Percentiles rank a stretch among this genome's conserved stretches.
phyloP scores from a whole-genome alignment of 2,329 filamentous ascomycete species.

The Biscogniauxia marginata region DNA sequence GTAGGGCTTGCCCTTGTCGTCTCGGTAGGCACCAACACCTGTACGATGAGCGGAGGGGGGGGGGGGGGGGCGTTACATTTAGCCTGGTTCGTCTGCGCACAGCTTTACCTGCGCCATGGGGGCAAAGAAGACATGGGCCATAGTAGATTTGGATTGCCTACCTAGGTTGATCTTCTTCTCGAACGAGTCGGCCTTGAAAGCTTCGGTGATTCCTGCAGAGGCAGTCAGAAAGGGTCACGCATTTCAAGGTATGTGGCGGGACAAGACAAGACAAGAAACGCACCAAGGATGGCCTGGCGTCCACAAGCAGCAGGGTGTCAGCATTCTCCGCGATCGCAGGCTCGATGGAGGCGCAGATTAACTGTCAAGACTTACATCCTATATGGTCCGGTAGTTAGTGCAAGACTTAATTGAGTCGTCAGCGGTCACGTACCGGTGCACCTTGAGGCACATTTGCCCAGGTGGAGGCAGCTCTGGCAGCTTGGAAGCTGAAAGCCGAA shows the following conservation, averaged over 20 bases:
- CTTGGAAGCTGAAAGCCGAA: conserved; percentile 39
- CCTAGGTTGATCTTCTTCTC: conserved; percentile 97
- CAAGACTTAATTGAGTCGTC: conserved; percentile 19
- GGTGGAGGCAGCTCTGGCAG: conserved; percentile 65
- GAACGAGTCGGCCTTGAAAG: conserved; percentile 95
- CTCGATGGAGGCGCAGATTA: conserved; percentile 1
- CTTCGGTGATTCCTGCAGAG: conserved; percentile 80
- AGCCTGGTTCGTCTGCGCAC: conserved; percentile 15
- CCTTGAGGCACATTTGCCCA: conserved; percentile 93
- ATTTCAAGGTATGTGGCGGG: too few relatives aligned
- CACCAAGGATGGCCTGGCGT: conserved; percentile 73
- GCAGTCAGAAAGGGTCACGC: too few relatives aligned
- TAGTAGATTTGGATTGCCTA: conserved; percentile 39
- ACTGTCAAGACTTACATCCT: conserved; percentile 38
- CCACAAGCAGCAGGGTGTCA: conserved; percentile 17
- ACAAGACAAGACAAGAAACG: conserved; percentile 29
- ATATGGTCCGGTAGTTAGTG: conserved; percentile 19
- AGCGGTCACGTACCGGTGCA: conserved; percentile 71
- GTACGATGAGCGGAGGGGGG: conserved; percentile 4
- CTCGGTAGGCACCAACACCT: conserved; percentile 97
- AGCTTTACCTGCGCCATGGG: too few relatives aligned
- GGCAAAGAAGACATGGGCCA: conserved; percentile 8
- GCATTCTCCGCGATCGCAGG: conserved; percentile 8
- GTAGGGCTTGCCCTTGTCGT: conserved; percentile 96
- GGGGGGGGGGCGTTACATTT: too few relatives aligned